Evolutionary conservation across 352 stramenopile genomes (phyloP), one percentile per base, ranked within the genome.

Genomic region (Aphanomyces euteiches): DNA sequence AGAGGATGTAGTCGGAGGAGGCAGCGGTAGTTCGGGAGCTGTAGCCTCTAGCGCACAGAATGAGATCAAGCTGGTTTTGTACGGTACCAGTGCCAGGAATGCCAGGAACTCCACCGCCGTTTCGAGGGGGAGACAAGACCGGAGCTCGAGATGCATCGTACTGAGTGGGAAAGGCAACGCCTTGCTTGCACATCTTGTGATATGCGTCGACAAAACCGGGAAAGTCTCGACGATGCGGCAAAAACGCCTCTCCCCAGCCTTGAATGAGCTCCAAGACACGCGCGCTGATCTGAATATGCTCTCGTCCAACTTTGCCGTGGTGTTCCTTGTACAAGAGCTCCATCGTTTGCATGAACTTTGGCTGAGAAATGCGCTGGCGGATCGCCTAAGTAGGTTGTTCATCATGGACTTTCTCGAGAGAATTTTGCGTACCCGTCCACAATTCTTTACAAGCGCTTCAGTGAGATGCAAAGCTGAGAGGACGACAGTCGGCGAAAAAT

Each of bases 181-280:
- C 85, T 58, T 89, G 84, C 72, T 88, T 90, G 65, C 85, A 79
- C 75, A 93, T 88, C 56, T 90, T 90, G 74, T 93, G 80, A 73
- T 93, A 93, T 75, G 82, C 89, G 54, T 90, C 81, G 58, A 90
- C 85, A 75, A 93, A 90, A 57, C 87, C 74, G n/a, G 85, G 84
- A 54, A 84, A 90, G 36, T 90, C 77, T 64, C 87, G 78, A 37
- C 79, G 66, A 36, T 79, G 77, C 10, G 85, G 84, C 34, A 93
- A 75, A 64, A 93, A 93, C n/a, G 85, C 83, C 63, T 93, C 85
- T 19, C 85, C 85, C 85, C 85, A 93, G 12, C 77, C 79, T 50
- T 93, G 85, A 37, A 93, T 75, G 72, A 93, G 84, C 53, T 93
- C 85, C 19, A 90, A 47, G 45, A 89, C 81, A 17, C 83, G 83